Evolutionary conservation across 305 asterid genomes (phyloP), one percentile per base, ranked within the genome.

Genomic region (Plantago coronopus): DNA sequence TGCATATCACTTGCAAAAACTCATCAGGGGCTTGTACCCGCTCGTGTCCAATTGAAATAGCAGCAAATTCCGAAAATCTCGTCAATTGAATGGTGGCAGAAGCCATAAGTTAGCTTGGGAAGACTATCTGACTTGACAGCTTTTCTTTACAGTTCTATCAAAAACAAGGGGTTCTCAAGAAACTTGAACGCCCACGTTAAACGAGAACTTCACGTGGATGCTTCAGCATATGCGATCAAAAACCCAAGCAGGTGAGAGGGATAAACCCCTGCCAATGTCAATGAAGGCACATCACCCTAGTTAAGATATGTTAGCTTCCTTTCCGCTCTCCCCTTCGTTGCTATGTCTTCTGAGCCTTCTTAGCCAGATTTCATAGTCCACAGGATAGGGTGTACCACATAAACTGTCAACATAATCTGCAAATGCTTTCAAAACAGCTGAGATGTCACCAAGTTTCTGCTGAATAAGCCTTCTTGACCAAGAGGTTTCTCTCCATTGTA

Each of bases 371-470:
- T 81, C 95, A 57, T 82, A 84, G 78, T 88, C 88, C 49, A 91
- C 83, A 6, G 95, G 96, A 64, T 91, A 88, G 0, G 98, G 98
- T 13, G 98, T 91, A 17, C 98, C 95, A 40, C 98, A 91, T 31
- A 91, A 79, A 78, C 98, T 91, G 66, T 91, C 98, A 62, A 91
- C 96, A 67, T 88, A 91, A 81, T 91, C 98, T 18, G 98, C 93
- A 71, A 91, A 88, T 23, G 98, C 98, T 81, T 91, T 91, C 76
- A 91, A 69, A 37, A 91, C 90, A 38, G 98, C 89, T 25, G 98
- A 91, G 34, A 86, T 88, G 47, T 88, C 96, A 48, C 98, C 98
- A 25, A 91, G 95, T 68, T 76, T 84, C 81, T 88, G 96, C 75
- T 91, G 98, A 69, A 91, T 91, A 77, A 77, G 67, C 80, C 98